Conservation (phyloP, 1,284 basidiomycete genomes). For the Cryptococcus sp. region DNA sequence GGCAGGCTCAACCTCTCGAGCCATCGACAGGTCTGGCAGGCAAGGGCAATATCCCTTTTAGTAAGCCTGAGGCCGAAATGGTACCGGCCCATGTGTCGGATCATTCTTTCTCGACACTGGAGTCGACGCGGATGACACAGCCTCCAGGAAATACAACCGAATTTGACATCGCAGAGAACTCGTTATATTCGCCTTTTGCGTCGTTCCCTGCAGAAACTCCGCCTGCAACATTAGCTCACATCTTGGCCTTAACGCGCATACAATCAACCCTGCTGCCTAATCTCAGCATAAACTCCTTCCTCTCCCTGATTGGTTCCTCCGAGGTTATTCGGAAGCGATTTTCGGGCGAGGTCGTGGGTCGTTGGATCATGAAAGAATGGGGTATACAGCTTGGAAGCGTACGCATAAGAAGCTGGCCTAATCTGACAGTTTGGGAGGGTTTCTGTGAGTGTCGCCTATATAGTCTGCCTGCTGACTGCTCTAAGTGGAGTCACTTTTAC, state of each 20-base stretch:
- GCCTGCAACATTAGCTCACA: no score
- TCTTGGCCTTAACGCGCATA: constrained; percentile 28
- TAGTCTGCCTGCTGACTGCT: background rate
- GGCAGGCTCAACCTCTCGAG: no score
- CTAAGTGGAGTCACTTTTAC: constrained; percentile 50
- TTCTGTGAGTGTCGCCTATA: constrained; percentile 42
- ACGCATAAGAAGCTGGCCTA: constrained; percentile 46
- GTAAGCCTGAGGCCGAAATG: no score
- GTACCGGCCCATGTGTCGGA: no score
- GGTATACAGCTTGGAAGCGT: constrained; percentile 36
- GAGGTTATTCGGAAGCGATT: constrained; percentile 38
- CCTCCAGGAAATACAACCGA: no score
- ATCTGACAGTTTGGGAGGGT: constrained; percentile 53
- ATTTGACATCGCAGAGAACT: no score
- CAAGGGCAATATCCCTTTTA: no score
- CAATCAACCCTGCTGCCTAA: constrained; percentile 41
- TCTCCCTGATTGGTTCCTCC: constrained; percentile 44
- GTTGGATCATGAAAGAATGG: constrained; percentile 52
- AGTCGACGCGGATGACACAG: no score
- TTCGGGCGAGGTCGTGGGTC: constrained; percentile 48
- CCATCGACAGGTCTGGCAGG: no score
- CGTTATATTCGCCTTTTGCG: no score
- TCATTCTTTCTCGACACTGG: no score
- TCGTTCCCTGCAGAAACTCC: no score
- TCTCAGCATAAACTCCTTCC: constrained; percentile 48